Base-by-base conservation (phyloP, 2,329 filamentous ascomycete genomes). In the Fusarium cyanostomum region DNA sequence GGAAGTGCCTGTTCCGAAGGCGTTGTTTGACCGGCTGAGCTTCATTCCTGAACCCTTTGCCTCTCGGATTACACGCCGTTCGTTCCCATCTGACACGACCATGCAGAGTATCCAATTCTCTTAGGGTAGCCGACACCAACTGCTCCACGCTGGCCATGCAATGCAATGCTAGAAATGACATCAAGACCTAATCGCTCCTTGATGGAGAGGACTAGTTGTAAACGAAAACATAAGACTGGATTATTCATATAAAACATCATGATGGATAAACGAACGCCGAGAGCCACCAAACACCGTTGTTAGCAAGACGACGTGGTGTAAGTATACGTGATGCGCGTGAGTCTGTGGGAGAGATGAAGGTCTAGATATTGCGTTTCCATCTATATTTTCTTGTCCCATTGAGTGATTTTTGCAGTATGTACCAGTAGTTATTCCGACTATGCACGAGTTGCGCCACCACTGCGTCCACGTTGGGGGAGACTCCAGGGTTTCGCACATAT, bases 401-500 rank as follows among this genome's bases (percentile, higher is more conserved):
- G 33, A 50, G 46, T 66, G 50, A 55, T 33, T 55, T 39, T 62
- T 50, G 26, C 41, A 43, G 24, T 58, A 45, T 52, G 26, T 66
- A 64, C 62, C 62, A 44, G 46, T 66, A 64, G 43, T 64, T 49
- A 27, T 52, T 46, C 28, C 39, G 42, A 49, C 50, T 68, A 71
- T 53, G 48, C 69, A 49, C 67, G 69, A 45, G 58, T 64, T 28
- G 33, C 12, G n/a, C 68, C 52, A 10, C 75, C 66, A 27, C 66
- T 61, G 16, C 74, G 72, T 39, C 78, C 78, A 66, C 84, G 80
- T 72, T 86, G 83, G 3, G 89, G 89, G 45, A 92, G 78, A 45
- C 88, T 88, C 89, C 89, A 92, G 13, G 89, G 89, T 69, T 86
- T 85, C 41, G 85, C 80, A 74, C 89, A 91, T 52, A 91, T 85